Conservation (phyloP, 805 yeast species). For the Candida tallmaniae region DNA sequence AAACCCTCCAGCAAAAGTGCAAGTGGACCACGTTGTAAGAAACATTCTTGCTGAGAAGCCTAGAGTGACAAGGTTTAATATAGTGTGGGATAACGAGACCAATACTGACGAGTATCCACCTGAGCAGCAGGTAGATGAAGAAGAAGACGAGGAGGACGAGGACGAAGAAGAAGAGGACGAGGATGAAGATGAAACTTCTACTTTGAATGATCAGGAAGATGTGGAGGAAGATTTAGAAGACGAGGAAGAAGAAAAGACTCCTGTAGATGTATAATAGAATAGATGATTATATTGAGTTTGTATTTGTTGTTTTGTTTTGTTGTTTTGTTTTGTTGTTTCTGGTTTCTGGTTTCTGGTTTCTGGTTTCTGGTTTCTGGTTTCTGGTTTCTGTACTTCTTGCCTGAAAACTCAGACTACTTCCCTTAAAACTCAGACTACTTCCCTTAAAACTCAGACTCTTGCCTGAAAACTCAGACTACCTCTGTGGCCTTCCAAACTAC, state of each 20-base stretch:
- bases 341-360: no score
- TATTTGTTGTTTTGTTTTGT: neutral
- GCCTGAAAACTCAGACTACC: no score
- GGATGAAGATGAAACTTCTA: slow-evolving; percentile 39
- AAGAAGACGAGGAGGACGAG: slow-evolving; percentile 50
- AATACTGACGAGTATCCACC: slow-evolving; percentile 72
- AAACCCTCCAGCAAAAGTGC: slow-evolving; percentile 90
- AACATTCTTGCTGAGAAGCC: slow-evolving; percentile 97
- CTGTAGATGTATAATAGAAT: slow-evolving; percentile 3
- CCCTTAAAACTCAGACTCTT: no score
- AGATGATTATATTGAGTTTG: neutral
- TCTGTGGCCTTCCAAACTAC: no score
- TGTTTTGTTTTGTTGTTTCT: neutral
- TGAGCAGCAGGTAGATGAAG: slow-evolving; percentile 64
- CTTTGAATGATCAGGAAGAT: slow-evolving; percentile 23
- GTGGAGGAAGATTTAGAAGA: slow-evolving; percentile 36
- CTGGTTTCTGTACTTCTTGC: no score
- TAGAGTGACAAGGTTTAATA: slow-evolving; percentile 92
- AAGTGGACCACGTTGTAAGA: slow-evolving; percentile 89
- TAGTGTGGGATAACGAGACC: slow-evolving; percentile 87
- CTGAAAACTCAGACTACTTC: no score
- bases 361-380: no score
- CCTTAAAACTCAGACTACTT: no score
- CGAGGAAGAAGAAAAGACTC: slow-evolving; percentile 6
- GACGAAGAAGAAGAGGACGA: slow-evolving; percentile 59